Evolutionary conservation across 1,284 basidiomycete genomes (phyloP).

Genomic region (Limonomyces culmigenus): DNA sequence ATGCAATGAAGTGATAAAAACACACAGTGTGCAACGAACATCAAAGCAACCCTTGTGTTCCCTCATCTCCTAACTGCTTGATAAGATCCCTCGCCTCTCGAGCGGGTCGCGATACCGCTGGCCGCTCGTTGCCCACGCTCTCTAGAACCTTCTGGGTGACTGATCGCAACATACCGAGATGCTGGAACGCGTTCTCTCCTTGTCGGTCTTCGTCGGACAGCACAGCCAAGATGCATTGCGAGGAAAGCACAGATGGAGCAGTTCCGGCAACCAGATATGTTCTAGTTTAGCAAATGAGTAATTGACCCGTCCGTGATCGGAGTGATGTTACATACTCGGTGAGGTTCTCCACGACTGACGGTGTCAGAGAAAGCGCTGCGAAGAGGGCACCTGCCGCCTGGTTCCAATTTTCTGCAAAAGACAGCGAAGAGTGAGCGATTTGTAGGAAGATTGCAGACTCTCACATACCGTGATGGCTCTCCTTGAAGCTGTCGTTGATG

Average conservation of each 20-base stretch:
- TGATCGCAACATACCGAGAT: constrained; percentile 39
- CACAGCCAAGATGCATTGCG: constrained; percentile 49
- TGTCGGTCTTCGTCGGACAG: constrained; percentile 30
- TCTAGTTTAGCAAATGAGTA: constrained; percentile 15
- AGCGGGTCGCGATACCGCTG: constrained; percentile 68
- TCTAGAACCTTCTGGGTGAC: constrained; percentile 64
- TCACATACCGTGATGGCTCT: constrained; percentile 43
- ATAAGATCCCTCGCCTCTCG: constrained; percentile 73
- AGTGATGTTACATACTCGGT: constrained; percentile 35
- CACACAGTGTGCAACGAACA: not conserved
- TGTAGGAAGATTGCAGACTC: not conserved
- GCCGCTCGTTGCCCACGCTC: constrained; percentile 52
- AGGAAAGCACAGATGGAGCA: constrained; percentile 42
- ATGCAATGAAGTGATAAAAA: not conserved
- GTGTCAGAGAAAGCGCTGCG: constrained; percentile 46
- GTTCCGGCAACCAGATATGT: constrained; percentile 45
- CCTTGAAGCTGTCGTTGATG: constrained; percentile 66
- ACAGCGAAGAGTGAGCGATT: constrained; percentile 1
- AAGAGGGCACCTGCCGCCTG: constrained; percentile 55
- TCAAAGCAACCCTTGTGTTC: constrained; percentile 9
- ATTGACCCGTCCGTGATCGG: constrained; percentile 1
- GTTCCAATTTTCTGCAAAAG: constrained; percentile 49
- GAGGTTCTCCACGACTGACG: constrained; percentile 50
- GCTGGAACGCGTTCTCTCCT: constrained; percentile 41
- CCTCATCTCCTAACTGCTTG: constrained; percentile 20